Conservation (phyloP, 2,329 filamentous ascomycete species). For the Huntiella moniliformis region DNA sequence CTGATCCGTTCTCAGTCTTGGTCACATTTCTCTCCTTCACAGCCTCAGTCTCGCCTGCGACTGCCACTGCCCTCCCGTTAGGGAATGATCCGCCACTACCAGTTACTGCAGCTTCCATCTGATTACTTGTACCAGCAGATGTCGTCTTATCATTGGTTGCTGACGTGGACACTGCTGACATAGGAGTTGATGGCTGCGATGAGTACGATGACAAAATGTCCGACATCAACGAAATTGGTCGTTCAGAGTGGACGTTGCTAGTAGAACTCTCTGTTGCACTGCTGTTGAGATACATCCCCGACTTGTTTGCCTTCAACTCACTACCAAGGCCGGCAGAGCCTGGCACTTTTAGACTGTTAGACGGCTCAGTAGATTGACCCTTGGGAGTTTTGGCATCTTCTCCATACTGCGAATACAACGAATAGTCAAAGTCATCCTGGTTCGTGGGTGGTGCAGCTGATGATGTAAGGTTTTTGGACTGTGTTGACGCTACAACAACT, state of each 20-base stretch:
- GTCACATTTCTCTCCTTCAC: background rate
- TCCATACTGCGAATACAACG: slow-evolving; percentile 7
- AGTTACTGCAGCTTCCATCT: too few species aligned
- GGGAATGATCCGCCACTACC: too few species aligned
- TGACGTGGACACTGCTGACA: slow-evolving; percentile 2
- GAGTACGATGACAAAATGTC: slow-evolving; percentile 14
- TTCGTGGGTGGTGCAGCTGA: slow-evolving; percentile 5
- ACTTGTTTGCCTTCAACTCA: background rate
- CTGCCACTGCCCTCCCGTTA: too few species aligned
- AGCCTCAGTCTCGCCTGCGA: too few species aligned
- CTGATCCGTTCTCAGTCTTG: slow-evolving; percentile 1
- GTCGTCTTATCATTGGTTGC: background rate
- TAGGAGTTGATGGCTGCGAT: slow-evolving; percentile 14
- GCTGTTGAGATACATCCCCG: slow-evolving; percentile 6
- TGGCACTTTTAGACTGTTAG: slow-evolving; percentile 7
- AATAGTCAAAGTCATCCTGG: slow-evolving; percentile 6
- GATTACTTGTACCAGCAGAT: too few species aligned
- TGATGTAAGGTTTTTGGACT: slow-evolving; percentile 13
- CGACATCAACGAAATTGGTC: slow-evolving; percentile 9
- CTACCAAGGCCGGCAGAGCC: background rate
- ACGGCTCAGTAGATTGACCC: slow-evolving; percentile 6
- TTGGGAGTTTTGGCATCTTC: slow-evolving; percentile 10
- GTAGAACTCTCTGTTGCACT: slow-evolving; percentile 14
- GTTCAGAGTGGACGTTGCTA: slow-evolving; percentile 5
- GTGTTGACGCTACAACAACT: background rate